Conservation (phyloP, 108 stramenopile species). For the Nitzschia palea region DNA sequence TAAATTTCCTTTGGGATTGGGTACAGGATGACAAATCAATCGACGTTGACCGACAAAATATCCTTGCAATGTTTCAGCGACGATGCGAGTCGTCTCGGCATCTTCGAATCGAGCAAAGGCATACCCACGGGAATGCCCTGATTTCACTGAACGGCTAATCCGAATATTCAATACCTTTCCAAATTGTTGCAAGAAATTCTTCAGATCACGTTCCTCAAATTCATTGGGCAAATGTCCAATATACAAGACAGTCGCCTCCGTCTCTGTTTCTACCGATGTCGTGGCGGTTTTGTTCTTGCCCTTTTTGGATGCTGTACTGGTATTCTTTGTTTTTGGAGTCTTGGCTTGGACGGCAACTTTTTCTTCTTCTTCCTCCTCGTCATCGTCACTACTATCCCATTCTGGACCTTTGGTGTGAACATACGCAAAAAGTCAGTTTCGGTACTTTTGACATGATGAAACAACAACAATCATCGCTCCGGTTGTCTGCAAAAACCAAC, state of each 20-base stretch:
- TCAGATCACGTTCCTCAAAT: conserved; percentile 92
- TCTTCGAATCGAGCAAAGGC: conserved; percentile 93
- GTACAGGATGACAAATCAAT: conserved; percentile 88
- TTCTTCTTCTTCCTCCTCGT: conserved; percentile 42
- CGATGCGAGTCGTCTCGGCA: conserved; percentile 85
- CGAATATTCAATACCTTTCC: conserved; percentile 82
- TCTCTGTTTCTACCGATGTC: conserved; percentile 12
- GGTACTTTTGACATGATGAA: too few relatives aligned
- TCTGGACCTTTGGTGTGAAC: conserved; percentile 40
- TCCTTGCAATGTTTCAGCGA: conserved; percentile 94
- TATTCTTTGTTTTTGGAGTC: conserved; percentile 31
- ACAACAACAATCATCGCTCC: too few relatives aligned
- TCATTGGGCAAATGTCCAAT: conserved; percentile 94
- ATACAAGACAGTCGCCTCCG: conserved; percentile 80
- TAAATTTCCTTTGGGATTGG: conserved; percentile 53
- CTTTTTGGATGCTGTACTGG: conserved; percentile 12
- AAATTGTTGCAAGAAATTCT: conserved; percentile 92
- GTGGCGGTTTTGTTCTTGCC: conserved; percentile 26
- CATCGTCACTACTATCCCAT: conserved; percentile 65
- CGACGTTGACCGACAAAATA: conserved; percentile 91
- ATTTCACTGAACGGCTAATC: conserved; percentile 84
- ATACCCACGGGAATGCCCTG: conserved; percentile 86
- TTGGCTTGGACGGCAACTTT: neutral
- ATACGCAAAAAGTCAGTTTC: too few relatives aligned
- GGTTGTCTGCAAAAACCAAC: too few relatives aligned